Evolutionary conservation across 345 rosid species (phyloP), one percentile per base, ranked within the genome.

Genomic region (Brassica nigra): DNA sequence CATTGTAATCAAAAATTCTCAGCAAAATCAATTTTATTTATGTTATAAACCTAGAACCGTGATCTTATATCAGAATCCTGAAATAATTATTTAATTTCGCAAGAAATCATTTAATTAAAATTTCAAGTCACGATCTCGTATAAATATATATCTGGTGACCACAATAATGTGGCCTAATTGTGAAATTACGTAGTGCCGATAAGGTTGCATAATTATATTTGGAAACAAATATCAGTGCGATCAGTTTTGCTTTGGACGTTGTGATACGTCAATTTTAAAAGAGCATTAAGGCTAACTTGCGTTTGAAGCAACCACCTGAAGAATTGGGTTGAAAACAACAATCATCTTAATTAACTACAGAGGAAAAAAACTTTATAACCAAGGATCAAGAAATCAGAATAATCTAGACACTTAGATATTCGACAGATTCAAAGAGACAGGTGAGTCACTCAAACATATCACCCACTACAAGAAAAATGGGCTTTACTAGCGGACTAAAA

Each of bases 321-420:
- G 3, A 52, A 52, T 52, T n/a, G 20, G 20, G 6, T 52, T 4
- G 57, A 14, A 52, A 52, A 52, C 20, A 52, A n/a, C 57, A 52
- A 52, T 42, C 52, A 42, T 52, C 20, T 52, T 52, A 52, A 5
- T 52, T 52, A 5, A 52, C 57, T n/a, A 52, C 57, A 52, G 5
- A 52, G 57, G 57, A 58, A 20, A 2, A n/a, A 54, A 1, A 8
- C 30, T 58, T 10, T 58, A 8, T 20, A 23, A 20, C 30, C 30
- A 58, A 58, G 62, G 62, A 58, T 20, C 62, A 58, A 58, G 62
- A 58, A 58, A 23, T 58, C 62, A 58, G 14, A 58, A 20, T 58
- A 8, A 58, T 58, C 62, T 58, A 20, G 30, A 58, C 62, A 58
- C 62, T 20, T 58, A 3, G 29, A 58, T 58, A 58, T 58, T 58